These are phyloP conservation scores for Candida sanyaensis DNA, from an alignment of 1,139 yeast genomes.

Conservation along the genomic window DNA sequence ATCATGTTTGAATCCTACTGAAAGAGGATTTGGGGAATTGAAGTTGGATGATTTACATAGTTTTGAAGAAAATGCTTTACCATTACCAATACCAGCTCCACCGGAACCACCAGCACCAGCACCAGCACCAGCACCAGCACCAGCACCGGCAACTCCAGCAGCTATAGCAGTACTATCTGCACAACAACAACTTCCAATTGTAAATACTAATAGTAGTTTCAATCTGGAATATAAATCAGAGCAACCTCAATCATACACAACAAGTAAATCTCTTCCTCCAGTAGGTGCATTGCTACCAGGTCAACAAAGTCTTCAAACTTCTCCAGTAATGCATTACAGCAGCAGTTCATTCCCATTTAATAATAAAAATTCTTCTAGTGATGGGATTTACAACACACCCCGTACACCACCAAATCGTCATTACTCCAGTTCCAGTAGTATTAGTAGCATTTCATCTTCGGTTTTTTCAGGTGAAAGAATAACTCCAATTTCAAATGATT, in stretches of 20 bases:
- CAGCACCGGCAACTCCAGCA: no score
- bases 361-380: neutral
- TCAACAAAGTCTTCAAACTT: neutral
- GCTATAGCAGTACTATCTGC: neutral
- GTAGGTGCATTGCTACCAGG: slow-evolving; percentile 9
- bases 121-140: neutral
- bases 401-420: slow-evolving; percentile 4
- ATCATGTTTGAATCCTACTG: slow-evolving; percentile 65
- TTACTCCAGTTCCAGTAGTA: slow-evolving; percentile 7
- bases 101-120: neutral
- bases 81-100: slow-evolving; percentile 9
- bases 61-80: slow-evolving; percentile 11
- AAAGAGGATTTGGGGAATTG: slow-evolving; percentile 70
- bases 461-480: slow-evolving; percentile 7
- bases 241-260: neutral
- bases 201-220: neutral
- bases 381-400: neutral
- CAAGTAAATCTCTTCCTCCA: slow-evolving; percentile 4
- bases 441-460: slow-evolving; percentile 9
- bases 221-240: neutral
- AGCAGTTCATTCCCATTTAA: neutral
- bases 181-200: neutral
- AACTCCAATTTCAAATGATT: slow-evolving; percentile 2
- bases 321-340: neutral
- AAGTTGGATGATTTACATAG: slow-evolving; percentile 38